Base-by-base conservation (phyloP, 2,329 filamentous ascomycete species). In the Fusarium temperatum region DNA sequence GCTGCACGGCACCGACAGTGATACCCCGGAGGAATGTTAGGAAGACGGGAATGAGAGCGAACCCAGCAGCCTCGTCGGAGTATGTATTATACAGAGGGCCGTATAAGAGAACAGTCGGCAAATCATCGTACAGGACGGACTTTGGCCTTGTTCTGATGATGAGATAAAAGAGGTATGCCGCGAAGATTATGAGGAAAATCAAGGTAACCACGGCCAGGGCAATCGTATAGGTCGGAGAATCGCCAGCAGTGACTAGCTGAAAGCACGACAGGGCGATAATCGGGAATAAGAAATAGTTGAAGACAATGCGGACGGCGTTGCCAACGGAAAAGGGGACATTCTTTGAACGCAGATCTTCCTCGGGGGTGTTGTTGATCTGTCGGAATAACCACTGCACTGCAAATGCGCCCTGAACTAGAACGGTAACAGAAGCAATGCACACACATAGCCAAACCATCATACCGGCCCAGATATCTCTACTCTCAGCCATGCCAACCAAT, bases 41-140 rank as follows among this genome's bases (percentile, higher is more conserved):
- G 39, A 97, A 85, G 22, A 98, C 90, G 2, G 96, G 95, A 26
- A 98, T 91, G 47, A 98, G 87, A 12, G 96, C 95, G 82, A 97
- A 99, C 0, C 94, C 91, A 13, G 96, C 94, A 1, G 95, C 94
- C 80, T 96, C 93, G 81, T 99, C 96, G 30, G 94, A 96, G 81
- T 97, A 98, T 0, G 96, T 99, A 83, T 99, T 99, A 83, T 99
- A 99, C 13, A 99, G 86, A 10, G 96, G 94, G 0, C 96, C 96
- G 77, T 98, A 98, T 2, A 94, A 88, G 6, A 99, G 87, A 14
- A 98, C 91, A 0, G 94, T 98, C 12, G 94, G 91, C 55, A 99
- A 87, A 78, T 98, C 95, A 82, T 99, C 96, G 81, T 98, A 99
- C 15, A 99, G 87, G 75, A 94, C 93, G 4, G 94, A 93, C 69